Evolutionary conservation across 192 early-diverging fungal genomes (phyloP), one percentile per base, ranked within the genome.

Genomic region (Diversispora epigaea): DNA sequence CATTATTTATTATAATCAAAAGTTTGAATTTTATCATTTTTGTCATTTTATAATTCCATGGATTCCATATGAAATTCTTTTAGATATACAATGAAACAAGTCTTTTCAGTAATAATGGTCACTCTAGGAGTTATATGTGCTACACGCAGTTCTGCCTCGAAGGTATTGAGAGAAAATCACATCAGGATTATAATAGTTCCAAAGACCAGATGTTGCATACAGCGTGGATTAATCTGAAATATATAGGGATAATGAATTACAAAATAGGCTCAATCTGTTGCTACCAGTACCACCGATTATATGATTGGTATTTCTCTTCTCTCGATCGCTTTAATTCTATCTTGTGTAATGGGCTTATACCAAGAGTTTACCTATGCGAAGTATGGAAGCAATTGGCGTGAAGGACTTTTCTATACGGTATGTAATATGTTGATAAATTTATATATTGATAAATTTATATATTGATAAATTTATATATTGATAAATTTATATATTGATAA

Each of bases 321-420:
- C 25, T 79, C 85, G 2, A 32, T 92, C 6, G 93, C 93, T 6
- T 85, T 97, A 75, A 78, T 93, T 17, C 70, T 95, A 15, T 92
- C 94, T 0, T 91, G 91, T 44, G 68, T 93, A 15, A 87, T 97
- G 73, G 95, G 95, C 0, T 83, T 95, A 66, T 89, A 88, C 66
- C 95, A 97, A 77, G 94, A 97, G 75, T 45, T 82, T 0, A 94
- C 92, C 15, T 95, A 95, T 73, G 74, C 80, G 11, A 87, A 83
- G 55, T 95, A 93, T 60, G 91, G 93, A 17, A 87, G 89, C 40
- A 86, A 91, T 61, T 97, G 95, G 95, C 84, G 89, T 17, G 95
- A 97, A 77, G 94, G 92, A 0, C 80, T 97, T 19, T 97, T 97
- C 77, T 97, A 97, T 71, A 90, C 88, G 6, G 87, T 89, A 80